phyloP scores from a whole-genome alignment of 1,284 basidiomycete species.

The Porogramme epimiltina region DNA sequence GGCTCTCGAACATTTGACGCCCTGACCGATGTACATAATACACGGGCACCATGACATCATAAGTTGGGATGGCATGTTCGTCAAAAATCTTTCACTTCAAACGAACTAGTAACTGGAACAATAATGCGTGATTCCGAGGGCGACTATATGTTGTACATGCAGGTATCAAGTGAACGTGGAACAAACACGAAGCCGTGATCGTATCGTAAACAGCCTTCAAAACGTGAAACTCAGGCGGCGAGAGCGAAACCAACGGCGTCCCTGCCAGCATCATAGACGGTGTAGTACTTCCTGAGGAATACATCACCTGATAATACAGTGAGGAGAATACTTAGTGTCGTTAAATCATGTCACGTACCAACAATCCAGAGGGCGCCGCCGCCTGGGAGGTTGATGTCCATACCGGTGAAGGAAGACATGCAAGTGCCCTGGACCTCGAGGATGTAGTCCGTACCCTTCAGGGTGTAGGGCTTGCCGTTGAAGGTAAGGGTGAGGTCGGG shows the following conservation, averaged over 20 bases:
- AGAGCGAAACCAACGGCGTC: constrained; percentile 88
- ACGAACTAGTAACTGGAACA: too few relatives aligned
- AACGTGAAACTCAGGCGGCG: constrained; percentile 7
- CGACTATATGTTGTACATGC: constrained; percentile 16
- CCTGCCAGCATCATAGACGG: constrained; percentile 88
- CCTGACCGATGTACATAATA: too few relatives aligned
- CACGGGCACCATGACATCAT: too few relatives aligned
- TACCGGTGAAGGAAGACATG: constrained; percentile 90
- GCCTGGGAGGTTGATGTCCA: constrained; percentile 90
- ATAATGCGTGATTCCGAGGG: constrained; percentile 11
- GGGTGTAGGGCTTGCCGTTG: constrained; percentile 76
- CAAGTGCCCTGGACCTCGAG: constrained; percentile 89
- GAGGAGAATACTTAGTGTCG: background rate
- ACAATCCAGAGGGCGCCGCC: constrained; percentile 94
- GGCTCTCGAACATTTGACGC: too few relatives aligned
- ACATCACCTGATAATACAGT: constrained; percentile 68
- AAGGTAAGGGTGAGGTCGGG: constrained; percentile 91
- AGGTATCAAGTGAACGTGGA: constrained; percentile 16
- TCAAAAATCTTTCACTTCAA: too few relatives aligned
- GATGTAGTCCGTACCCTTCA: constrained; percentile 88
- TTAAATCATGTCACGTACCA: constrained; percentile 53
- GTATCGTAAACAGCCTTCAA: background rate
- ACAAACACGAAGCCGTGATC: constrained; percentile 1
- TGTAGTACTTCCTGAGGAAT: constrained; percentile 90
- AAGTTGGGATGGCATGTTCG: too few relatives aligned